Percentiles rank a stretch among this genome's conserved stretches.
These are phyloP conservation scores for Immersiporthe knoxdaviesiana DNA, from an alignment of 2,329 filamentous ascomycete genomes.

Conservation along the genomic window DNA sequence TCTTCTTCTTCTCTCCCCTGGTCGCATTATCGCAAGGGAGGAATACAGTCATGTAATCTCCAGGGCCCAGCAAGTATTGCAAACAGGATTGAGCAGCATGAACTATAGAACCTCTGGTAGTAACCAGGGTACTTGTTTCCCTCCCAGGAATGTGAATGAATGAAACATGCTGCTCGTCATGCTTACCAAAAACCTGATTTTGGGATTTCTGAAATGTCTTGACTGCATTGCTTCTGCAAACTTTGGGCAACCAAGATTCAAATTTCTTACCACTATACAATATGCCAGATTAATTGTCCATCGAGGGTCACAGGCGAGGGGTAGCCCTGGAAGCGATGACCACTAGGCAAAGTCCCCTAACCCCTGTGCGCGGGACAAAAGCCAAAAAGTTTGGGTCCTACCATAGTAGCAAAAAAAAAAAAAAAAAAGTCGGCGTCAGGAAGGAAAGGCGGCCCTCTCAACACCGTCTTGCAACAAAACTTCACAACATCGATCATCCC, in stretches of 20 bases:
- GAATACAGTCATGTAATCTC: background rate
- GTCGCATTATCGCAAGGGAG: background rate
- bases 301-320: constrained; percentile 6
- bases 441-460: background rate
- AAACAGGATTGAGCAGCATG: background rate
- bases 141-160: background rate
- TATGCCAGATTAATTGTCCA: constrained; percentile 12
- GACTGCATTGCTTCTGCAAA: constrained; percentile 4
- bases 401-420: background rate
- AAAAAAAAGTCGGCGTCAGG: background rate
- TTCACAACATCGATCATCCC: constrained; percentile 17
- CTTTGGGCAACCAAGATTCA: background rate
- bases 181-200: background rate
- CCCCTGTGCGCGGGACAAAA: background rate
- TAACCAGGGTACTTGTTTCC: background rate
- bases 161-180: background rate
- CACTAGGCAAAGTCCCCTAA: background rate
- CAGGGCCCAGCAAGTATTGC: background rate
- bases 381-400: background rate
- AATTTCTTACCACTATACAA: background rate
- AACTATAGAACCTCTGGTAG: background rate
- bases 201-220: background rate
- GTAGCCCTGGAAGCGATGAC: background rate
- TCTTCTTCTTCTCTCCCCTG: background rate
- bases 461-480: background rate